These are phyloP conservation scores for Fusarium agapanthi DNA, from an alignment of 2,329 filamentous ascomycete genomes.

Conservation along the genomic window DNA sequence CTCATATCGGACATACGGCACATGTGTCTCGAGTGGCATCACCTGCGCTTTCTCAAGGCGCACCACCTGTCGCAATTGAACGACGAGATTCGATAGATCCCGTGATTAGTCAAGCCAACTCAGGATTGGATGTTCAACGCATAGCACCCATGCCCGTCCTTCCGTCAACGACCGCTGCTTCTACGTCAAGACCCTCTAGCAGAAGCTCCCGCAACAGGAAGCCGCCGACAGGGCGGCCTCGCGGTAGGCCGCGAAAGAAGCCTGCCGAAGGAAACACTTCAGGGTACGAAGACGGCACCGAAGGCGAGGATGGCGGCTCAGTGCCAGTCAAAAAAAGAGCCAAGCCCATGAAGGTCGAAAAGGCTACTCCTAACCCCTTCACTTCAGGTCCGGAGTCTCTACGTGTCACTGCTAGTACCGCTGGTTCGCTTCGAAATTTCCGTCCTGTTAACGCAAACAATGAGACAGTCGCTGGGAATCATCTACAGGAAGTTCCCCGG, in stretches of 20 bases:
- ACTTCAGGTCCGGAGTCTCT: constrained; percentile 80
- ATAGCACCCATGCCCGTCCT: constrained; percentile 49
- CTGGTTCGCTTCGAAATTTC: constrained; percentile 86
- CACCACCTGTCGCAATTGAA: constrained; percentile 25
- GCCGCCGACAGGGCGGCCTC: constrained; percentile 62
- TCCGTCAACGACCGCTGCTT: constrained; percentile 30
- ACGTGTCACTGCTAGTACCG: constrained; percentile 88
- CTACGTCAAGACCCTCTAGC: constrained; percentile 64
- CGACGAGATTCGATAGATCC: constrained; percentile 44
- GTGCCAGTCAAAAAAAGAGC: constrained; percentile 71
- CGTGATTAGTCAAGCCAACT: constrained; percentile 22
- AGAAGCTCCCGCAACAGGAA: constrained; percentile 59
- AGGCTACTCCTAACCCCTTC: constrained; percentile 76
- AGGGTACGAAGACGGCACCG: constrained; percentile 73
- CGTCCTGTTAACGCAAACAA: constrained; percentile 71
- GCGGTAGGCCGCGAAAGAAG: constrained; percentile 65
- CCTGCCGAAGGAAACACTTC: constrained; percentile 73
- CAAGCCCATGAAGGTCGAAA: constrained; percentile 77
- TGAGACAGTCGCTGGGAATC: constrained; percentile 55
- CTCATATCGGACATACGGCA: constrained; percentile 55
- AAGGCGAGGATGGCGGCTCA: constrained; percentile 62
- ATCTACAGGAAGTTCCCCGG: constrained; percentile 77
- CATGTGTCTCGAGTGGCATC: constrained; percentile 49
- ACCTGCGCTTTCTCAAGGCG: constrained; percentile 49
- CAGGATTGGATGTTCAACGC: constrained; percentile 45